Percentiles rank a stretch among this genome's conserved stretches.
These are phyloP conservation scores for Vigna trinervia DNA, from an alignment of 306 rosid species.

Conservation along the genomic window DNA sequence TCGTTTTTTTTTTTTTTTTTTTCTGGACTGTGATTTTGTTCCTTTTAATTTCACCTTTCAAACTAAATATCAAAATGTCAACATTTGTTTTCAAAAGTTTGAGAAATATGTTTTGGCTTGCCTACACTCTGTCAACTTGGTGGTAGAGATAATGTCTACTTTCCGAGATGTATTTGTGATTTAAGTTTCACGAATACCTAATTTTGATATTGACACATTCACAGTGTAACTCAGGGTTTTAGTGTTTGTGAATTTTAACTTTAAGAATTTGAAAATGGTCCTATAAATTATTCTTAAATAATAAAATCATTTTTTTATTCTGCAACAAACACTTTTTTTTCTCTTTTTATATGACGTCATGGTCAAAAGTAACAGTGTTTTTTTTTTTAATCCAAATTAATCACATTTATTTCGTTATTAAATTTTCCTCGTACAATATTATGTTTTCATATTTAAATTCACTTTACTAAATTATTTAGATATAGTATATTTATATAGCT, in stretches of 20 bases:
- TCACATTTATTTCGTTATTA: neutral
- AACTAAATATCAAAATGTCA: neutral
- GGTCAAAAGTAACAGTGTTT: neutral
- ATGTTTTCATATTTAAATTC: neutral
- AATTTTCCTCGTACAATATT: neutral
- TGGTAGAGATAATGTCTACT: neutral
- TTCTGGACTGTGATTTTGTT: neutral
- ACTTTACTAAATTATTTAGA: neutral
- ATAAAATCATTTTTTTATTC: neutral
- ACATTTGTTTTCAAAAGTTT: neutral
- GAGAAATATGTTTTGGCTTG: neutral
- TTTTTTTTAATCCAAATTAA: neutral
- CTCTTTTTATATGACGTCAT: neutral
- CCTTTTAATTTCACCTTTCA: too few relatives aligned
- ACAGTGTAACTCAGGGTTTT: neutral
- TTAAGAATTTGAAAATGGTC: neutral
- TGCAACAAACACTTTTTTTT: neutral
- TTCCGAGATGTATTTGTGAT: too few relatives aligned
- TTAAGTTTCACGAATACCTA: neutral
- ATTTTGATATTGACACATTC: neutral
- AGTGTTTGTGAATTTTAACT: neutral
- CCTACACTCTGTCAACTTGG: neutral
- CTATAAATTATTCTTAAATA: neutral
- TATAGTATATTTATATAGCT: neutral
- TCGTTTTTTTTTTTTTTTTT: neutral